A percentile compares a stretch with the other conserved stretches of the same genome.
These are phyloP conservation scores for Asterella californica DNA, from an alignment of 225 moss, liverwort and hornwort species.

Conservation along the genomic window DNA sequence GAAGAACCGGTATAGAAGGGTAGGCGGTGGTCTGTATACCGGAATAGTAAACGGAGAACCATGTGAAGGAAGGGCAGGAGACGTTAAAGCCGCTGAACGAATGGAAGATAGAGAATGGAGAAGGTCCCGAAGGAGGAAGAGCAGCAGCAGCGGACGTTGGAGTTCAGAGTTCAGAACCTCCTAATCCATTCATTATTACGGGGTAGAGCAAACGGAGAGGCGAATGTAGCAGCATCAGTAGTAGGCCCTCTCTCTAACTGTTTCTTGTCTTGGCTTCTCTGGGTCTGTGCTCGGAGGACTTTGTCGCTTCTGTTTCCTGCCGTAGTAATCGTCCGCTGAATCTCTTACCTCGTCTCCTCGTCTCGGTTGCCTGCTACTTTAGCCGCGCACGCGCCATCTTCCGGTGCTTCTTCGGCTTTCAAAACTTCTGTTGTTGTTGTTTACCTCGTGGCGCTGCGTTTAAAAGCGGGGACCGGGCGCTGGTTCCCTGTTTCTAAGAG, in stretches of 20 bases:
- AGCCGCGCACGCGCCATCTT: not conserved
- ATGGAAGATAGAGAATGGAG: no score
- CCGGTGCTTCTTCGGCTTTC: not conserved
- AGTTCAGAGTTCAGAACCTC: no score
- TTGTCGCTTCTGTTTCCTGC: not conserved
- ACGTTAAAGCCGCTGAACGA: no score
- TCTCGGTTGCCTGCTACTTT: not conserved
- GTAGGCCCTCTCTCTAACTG: not conserved
- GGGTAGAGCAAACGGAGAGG: no score
- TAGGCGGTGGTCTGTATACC: no score
- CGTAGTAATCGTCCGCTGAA: not conserved
- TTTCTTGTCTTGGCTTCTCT: slow-evolving; percentile 9
- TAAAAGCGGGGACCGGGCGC: not conserved
- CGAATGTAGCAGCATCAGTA: not conserved
- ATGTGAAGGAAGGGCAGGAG: no score
- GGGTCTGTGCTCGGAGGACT: not conserved
- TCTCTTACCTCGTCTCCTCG: not conserved
- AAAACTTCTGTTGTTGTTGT: not conserved
- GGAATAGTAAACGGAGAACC: no score
- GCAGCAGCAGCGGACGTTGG: no score
- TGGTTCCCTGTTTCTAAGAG: not conserved
- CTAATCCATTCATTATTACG: no score
- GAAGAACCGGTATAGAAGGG: no score
- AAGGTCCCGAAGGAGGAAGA: no score
- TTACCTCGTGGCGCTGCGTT: not conserved